Base-by-base conservation (phyloP, 495 filamentous ascomycete genomes). In the Aspergillus leporis region DNA sequence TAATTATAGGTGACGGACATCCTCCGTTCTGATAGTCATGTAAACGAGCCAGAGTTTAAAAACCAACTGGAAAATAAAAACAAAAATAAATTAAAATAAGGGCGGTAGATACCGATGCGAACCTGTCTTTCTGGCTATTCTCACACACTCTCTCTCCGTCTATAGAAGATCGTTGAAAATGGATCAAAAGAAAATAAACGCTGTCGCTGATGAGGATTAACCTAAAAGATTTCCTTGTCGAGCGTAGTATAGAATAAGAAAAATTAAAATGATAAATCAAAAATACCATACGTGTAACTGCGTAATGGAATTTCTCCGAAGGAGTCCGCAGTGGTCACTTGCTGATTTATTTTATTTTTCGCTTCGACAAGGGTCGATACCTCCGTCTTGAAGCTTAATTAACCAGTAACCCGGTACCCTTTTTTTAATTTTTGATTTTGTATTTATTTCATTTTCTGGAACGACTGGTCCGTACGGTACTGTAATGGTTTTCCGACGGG, bases 331-430 rank as follows among this genome's bases (percentile, higher is more conserved):
- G 53, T 59, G 52, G 61, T 47, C 61, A 60, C 46, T 41, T 36
- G 4, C 13, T 5, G 38, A n/a, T 3, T 41, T 41, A 6, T n/a
- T 41, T n/a, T 41, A 3, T 41, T 41, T 41, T 64, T 64, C 62
- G 62, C 62, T 63, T 63, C 49, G 54, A 64, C 58, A 56, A 60
- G 56, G 61, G 61, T 54, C 64, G 65, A 67, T 61, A 61, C 58
- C 61, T 66, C 71, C 67, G 70, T 69, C 68, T 65, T 62, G 74
- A 78, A 78, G 75, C 75, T 78, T 78, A 78, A 72, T 72, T 69
- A 61, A 67, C 60, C 54, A 53, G 54, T 55, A 61, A 55, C 56
- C 56, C 59, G 61, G 54, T 60, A 60, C 25, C 55, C 47, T 61
- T 56, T 46, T 34, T 36, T n/a, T n/a, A n/a, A 50, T 60, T 52